phyloP scores from a whole-genome alignment of 164 flowering plant genomes.

The Annona squamosa region DNA sequence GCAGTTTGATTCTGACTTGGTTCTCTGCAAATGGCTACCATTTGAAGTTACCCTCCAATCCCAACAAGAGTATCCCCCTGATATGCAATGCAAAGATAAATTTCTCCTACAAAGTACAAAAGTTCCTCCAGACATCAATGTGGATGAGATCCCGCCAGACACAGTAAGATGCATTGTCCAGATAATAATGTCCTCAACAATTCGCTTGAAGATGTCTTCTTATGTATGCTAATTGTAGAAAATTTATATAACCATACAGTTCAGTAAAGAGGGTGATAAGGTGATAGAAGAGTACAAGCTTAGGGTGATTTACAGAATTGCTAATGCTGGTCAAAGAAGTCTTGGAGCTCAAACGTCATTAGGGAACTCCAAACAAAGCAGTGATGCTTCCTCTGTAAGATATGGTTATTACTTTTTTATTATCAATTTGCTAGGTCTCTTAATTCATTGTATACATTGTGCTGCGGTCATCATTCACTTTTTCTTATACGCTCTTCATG shows the following conservation, averaged over 20 bases:
- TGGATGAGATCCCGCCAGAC: constrained; percentile 72
- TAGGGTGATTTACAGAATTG: constrained; percentile 48
- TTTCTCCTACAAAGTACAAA: constrained; percentile 81
- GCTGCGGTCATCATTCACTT: too few species aligned
- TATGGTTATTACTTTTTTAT: too few species aligned
- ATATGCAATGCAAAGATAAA: constrained; percentile 89
- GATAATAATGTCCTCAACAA: constrained; percentile 2
- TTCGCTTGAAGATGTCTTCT: background rate
- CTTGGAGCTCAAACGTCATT: constrained; percentile 26
- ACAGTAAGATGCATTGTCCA: constrained; percentile 42
- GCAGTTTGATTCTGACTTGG: background rate
- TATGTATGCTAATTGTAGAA: background rate
- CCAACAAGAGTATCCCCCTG: constrained; percentile 67
- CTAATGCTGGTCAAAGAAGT: constrained; percentile 14
- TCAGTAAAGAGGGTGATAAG: constrained; percentile 62
- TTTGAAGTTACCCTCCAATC: constrained; percentile 82
- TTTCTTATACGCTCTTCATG: too few species aligned
- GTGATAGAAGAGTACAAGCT: constrained; percentile 70
- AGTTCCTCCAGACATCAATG: constrained; percentile 59
- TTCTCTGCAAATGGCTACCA: constrained; percentile 3
- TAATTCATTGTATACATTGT: too few species aligned
- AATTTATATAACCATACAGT: constrained; percentile 29
- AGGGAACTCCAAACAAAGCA: too few species aligned
- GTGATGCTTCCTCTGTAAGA: too few species aligned
- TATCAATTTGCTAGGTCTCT: too few species aligned